A percentile compares a stretch with the other conserved stretches of the same genome.
Conservation (phyloP, 805 yeast genomes). For the Pichia eremophila region DNA sequence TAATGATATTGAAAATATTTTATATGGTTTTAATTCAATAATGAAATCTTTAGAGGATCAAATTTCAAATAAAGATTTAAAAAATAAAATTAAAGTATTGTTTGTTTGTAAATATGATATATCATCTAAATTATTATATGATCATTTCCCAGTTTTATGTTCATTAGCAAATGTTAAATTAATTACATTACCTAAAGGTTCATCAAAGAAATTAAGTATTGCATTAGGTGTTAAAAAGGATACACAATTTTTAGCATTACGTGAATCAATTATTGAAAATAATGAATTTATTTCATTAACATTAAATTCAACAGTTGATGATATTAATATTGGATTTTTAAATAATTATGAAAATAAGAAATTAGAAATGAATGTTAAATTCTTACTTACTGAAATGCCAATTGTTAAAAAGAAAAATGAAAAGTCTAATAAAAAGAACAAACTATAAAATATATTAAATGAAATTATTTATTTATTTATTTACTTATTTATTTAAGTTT, state of each 20-base stretch:
- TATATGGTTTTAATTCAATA: constrained; percentile 48
- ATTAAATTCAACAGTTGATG: constrained; percentile 14
- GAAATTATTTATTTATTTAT: no score
- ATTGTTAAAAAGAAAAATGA: constrained; percentile 19
- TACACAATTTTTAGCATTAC: constrained; percentile 10
- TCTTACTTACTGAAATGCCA: constrained; percentile 40
- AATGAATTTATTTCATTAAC: constrained; percentile 11
- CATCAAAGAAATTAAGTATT: constrained; percentile 14
- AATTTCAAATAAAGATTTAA: constrained; percentile 14
- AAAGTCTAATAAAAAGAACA: neutral
- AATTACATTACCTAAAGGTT: constrained; percentile 49
- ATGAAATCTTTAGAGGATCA: constrained; percentile 38
- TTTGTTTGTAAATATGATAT: constrained; percentile 45
- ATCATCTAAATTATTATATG: constrained; percentile 37
- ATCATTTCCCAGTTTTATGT: constrained; percentile 50
- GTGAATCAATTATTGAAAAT: constrained; percentile 9
- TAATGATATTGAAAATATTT: constrained; percentile 13
- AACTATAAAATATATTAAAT: neutral
- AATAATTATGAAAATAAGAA: constrained; percentile 9
- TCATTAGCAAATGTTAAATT: constrained; percentile 46
- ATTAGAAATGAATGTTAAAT: constrained; percentile 27
- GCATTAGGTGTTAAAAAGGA: constrained; percentile 9
- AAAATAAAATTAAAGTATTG: constrained; percentile 28
- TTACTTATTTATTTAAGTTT: constrained; percentile 2
- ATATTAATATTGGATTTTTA: constrained; percentile 20